phyloP scores from a whole-genome alignment of 2,329 filamentous ascomycete genomes.

The Talaromyces sp. region DNA sequence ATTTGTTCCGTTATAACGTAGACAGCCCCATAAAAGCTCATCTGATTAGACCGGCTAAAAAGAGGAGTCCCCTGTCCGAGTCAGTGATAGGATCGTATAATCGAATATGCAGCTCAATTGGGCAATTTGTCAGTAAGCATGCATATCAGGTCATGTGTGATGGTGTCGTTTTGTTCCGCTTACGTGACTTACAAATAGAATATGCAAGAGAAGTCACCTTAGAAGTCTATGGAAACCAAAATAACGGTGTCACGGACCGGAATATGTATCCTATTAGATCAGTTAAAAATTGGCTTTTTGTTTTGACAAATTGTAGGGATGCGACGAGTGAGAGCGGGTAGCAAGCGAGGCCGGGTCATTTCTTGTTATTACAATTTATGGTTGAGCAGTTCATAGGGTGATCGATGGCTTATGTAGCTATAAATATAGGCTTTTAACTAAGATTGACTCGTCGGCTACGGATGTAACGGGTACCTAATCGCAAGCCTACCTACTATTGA shows the following conservation, averaged over 20 bases:
- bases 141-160: conserved; percentile 10
- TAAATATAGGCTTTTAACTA: not conserved
- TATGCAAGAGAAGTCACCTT: not conserved
- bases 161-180: not conserved
- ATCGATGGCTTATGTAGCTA: not conserved
- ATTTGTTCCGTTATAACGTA: not conserved
- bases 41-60: not conserved
- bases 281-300: not conserved
- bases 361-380: not conserved
- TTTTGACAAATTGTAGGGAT: not conserved
- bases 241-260: not conserved
- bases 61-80: not conserved
- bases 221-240: not conserved
- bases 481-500: not conserved
- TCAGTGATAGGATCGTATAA: not conserved
- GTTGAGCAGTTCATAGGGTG: not conserved
- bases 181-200: not conserved
- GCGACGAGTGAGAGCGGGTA: not conserved
- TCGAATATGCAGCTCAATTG: not conserved
- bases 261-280: not conserved
- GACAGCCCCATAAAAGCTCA: not conserved
- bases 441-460: not conserved
- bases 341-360: not conserved
- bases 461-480: not conserved
- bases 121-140: conserved; percentile 2